Evolutionary conservation across 768 basidiomycete genomes (phyloP), one percentile per base, ranked within the genome.

Genomic region (Tylopilus rubrobrunneus): DNA sequence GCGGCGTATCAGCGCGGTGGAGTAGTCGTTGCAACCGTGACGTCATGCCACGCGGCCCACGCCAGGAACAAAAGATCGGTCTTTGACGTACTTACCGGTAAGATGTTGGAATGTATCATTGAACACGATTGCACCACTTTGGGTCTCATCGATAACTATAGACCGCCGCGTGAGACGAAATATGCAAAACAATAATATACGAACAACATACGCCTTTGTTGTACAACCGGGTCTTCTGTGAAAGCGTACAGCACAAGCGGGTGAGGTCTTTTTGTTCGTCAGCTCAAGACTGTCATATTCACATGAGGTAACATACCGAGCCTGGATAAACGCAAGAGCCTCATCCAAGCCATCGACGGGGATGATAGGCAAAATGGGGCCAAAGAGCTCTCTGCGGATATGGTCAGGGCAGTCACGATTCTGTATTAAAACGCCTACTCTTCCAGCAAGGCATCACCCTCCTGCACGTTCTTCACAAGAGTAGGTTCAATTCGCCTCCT

Each of bases 161-260:
- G 0, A 28, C 33, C 6, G 9, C 31, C 5, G 17, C 40, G 19
- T 64, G 47, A 56, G 44, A 39, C 49, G 15, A 7, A n/a, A 7
- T 12, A 21, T 17, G 15, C 31, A 19, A 48, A 48, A 12, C 4
- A 43, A 14, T 17, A 39, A 47, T 0, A 36, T 15, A 7, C 36
- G 34, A 23, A 3, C 21, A 11, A 64, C 74, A 33, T 40, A 79
- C 80, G 62, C 37, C 64, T 70, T 10, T 69, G 58, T 53, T 79
- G 81, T 0, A 66, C 56, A 6, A 66, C 64, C 0, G 73, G 67
- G 42, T 77, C 70, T 15, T 82, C 76, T 0, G 81, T 83, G 65
- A 89, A 91, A 1, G 73, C 74, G 57, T 89, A 89, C 23, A 88
- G 40, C 4, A 81, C 81, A 5, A 89, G 74, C 2, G 88, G 81